Base-by-base conservation (phyloP, 2,329 filamentous ascomycete species). In the Gaeumannomyces sp. region DNA sequence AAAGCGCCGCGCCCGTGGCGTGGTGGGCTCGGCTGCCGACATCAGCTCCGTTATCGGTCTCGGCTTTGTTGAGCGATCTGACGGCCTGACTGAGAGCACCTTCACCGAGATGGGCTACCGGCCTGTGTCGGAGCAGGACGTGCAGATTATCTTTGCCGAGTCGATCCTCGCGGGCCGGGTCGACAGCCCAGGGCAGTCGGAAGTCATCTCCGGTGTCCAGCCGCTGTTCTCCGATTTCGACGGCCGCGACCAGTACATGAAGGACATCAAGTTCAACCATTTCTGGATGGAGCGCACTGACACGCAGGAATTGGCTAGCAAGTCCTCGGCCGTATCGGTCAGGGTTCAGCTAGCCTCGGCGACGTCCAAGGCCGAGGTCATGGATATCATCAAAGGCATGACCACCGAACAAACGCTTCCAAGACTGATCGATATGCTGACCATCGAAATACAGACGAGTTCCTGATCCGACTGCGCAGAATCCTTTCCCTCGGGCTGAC, bases 111-210 rank as follows among this genome's bases (percentile, higher is more conserved):
- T 65, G 50, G 67, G 66, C 22, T 63, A 65, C 61, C 38, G 60
- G 13, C 58, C 59, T 25, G 60, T 69, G 31, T 69, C 67, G 0
- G 79, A 80, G 67, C 66, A 68, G 16, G 79, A 81, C 27, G 70
- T 80, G 5, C 77, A 79, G 64, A 71, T 77, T 10, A 66, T 76
- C 25, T 77, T 82, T 61, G 76, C 78, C 1, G 77, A 82, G 66
- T 76, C 74, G 14, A 29, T 59, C 13, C 57, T 75, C 33, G 69
- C 67, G n/a, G 63, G 56, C 19, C 56, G 61, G 3, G 58, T 65
- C 50, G 57, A 11, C 33, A 13, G 33, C 33, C 33, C 33, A 13
- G 33, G 33, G 7, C 7, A 35, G 33, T 35, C 33, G 7, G 33
- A 35, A 13, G 33, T 35, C 33, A 11, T 35, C 33, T 8, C 33